Percentiles rank a stretch among this genome's conserved stretches.
Conservation (phyloP, 1,284 basidiomycete genomes). For the Thelephora terrestris region DNA sequence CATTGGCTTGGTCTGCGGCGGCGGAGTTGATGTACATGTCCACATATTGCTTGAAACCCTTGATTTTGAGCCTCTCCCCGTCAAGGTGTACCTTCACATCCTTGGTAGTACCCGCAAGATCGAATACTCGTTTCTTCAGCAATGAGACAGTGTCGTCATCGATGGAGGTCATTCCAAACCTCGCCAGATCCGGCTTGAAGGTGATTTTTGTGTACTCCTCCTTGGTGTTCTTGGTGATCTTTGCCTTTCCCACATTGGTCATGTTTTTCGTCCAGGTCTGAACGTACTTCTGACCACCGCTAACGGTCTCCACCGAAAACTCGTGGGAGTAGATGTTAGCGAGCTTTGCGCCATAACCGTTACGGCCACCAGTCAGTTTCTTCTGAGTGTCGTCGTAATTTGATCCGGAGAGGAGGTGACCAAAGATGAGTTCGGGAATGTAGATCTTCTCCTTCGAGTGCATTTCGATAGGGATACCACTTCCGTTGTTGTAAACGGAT, state of each 20-base stretch:
- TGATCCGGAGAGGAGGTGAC: constrained; percentile 89
- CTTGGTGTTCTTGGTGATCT: constrained; percentile 85
- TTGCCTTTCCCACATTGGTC: constrained; percentile 77
- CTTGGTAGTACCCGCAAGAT: constrained; percentile 92
- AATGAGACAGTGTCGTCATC: constrained; percentile 89
- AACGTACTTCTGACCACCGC: constrained; percentile 83
- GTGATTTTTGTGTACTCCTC: constrained; percentile 95
- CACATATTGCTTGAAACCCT: constrained; percentile 96
- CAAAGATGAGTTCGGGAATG: constrained; percentile 98
- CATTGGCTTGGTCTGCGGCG: constrained; percentile 53
- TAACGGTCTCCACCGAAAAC: constrained; percentile 96
- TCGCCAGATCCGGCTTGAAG: constrained; percentile 86
- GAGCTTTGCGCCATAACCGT: constrained; percentile 97
- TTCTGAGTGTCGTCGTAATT: constrained; percentile 99
- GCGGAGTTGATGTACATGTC: constrained; percentile 84
- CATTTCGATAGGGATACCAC: constrained; percentile 95
- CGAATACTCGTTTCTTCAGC: constrained; percentile 92
- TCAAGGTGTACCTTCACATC: constrained; percentile 93
- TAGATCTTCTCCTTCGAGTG: constrained; percentile 91
- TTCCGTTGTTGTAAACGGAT: constrained; percentile 93
- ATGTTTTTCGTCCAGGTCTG: constrained; percentile 96
- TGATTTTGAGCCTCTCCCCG: constrained; percentile 87
- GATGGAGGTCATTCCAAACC: constrained; percentile 90
- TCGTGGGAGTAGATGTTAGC: constrained; percentile 98
- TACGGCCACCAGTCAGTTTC: constrained; percentile 97